phyloP scores from a whole-genome alignment of 495 filamentous ascomycete species.

The Bathelium albidoporum region DNA sequence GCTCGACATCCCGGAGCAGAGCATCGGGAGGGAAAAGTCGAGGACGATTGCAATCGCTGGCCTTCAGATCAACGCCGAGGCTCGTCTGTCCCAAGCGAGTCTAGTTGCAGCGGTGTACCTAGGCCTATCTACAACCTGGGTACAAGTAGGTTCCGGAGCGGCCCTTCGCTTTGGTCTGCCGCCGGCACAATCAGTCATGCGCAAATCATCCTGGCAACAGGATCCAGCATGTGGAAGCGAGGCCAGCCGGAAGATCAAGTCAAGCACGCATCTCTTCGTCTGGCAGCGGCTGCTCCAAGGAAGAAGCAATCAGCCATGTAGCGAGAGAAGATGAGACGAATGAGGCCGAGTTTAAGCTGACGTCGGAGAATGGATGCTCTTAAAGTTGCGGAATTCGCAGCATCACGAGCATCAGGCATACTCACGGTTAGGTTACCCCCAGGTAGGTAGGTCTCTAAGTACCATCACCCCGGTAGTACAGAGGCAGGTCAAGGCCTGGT shows the following conservation, averaged over 20 bases:
- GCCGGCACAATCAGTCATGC: constrained; percentile 3
- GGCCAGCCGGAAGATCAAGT: neutral
- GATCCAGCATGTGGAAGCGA: neutral
- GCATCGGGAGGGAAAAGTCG: neutral
- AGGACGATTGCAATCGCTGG: neutral
- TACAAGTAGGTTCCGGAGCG: constrained; percentile 6
- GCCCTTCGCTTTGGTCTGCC: constrained; percentile 5
- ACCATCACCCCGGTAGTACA: neutral
- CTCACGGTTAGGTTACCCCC: neutral
- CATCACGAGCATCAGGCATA: too few relatives aligned
- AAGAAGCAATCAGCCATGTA: neutral
- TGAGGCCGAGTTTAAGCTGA: neutral
- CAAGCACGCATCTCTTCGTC: neutral
- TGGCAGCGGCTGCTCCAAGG: neutral
- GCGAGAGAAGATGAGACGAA: neutral
- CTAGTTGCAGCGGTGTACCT: neutral
- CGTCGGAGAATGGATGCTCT: neutral
- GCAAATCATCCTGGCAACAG: neutral
- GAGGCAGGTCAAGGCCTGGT: neutral
- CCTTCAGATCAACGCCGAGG: constrained; percentile 1
- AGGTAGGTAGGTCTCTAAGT: neutral
- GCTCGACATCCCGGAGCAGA: neutral
- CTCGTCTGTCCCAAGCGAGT: neutral
- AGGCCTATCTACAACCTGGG: constrained; percentile 2
- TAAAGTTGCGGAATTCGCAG: too few relatives aligned